A percentile compares a stretch with the other conserved stretches of the same genome.
Evolutionary conservation across 805 yeast species (phyloP).

Genomic region (Nakazawaea ernobii): DNA sequence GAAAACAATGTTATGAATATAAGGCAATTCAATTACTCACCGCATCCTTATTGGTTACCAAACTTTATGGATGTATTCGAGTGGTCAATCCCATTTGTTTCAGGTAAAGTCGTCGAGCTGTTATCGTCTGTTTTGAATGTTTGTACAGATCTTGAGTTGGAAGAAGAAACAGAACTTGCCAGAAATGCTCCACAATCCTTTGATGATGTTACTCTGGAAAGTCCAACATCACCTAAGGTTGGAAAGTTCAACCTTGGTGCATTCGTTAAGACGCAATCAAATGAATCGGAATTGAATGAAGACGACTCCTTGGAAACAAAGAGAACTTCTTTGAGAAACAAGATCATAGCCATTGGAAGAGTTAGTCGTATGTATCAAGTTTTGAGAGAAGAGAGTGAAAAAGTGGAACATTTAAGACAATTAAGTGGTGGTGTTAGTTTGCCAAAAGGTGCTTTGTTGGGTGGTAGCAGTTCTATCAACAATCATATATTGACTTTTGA

Average conservation of each 20-base stretch:
- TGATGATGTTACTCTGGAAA: constrained; percentile 16
- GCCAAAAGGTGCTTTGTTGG: constrained; percentile 81
- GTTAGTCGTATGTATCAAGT: constrained; percentile 89
- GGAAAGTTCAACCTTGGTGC: constrained; percentile 18
- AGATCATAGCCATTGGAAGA: constrained; percentile 93
- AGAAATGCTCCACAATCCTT: constrained; percentile 30
- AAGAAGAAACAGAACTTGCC: constrained; percentile 58
- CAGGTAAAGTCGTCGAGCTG: constrained; percentile 94
- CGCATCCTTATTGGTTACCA: constrained; percentile 97
- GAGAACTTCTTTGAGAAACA: constrained; percentile 60
- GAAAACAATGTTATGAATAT: constrained; percentile 92
- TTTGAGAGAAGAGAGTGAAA: constrained; percentile 82
- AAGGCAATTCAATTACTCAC: constrained; percentile 85
- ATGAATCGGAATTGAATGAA: constrained; percentile 2
- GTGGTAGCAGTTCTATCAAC: constrained; percentile 77
- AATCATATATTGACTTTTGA: constrained; percentile 67
- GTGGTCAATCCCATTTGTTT: constrained; percentile 97
- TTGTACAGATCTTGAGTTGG: constrained; percentile 92
- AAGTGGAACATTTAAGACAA: constrained; percentile 71
- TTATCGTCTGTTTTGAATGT: constrained; percentile 83
- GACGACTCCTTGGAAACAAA: constrained; percentile 23
- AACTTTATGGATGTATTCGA: constrained; percentile 96
- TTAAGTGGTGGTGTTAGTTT: constrained; percentile 61
- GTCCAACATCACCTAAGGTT: constrained; percentile 16
- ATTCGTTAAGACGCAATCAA: constrained; percentile 1